Conservation (phyloP, 331 rosid species). For the Cydonia oblonga region DNA sequence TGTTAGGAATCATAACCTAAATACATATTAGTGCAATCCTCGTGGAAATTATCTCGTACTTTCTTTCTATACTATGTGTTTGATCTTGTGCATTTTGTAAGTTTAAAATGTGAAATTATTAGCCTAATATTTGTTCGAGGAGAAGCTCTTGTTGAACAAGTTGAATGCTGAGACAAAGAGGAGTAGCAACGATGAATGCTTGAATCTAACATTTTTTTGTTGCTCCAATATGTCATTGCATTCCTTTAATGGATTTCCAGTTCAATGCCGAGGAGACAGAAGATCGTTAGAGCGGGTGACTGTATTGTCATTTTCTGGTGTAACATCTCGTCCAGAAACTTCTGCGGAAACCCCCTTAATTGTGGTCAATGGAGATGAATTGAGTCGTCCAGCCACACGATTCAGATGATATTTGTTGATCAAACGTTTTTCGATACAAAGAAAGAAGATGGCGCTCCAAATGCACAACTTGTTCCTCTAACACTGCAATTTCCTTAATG, state of each 20-base stretch:
- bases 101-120: too few relatives aligned
- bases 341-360: not conserved
- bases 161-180: conserved; percentile 55
- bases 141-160: conserved; percentile 41
- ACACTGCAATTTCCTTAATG: conserved; percentile 69
- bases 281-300: conserved; percentile 18
- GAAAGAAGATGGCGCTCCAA: conserved; percentile 77
- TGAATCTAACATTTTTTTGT: conserved; percentile 42
- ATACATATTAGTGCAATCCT: too few relatives aligned
- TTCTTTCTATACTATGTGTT: too few relatives aligned
- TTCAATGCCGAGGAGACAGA: conserved; percentile 28
- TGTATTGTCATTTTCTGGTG: conserved; percentile 28
- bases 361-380: not conserved
- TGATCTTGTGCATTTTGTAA: too few relatives aligned
- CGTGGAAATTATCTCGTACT: too few relatives aligned
- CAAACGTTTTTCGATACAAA: conserved; percentile 56
- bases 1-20: too few relatives aligned
- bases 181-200: conserved; percentile 64
- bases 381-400: conserved; percentile 20
- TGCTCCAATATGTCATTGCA: conserved; percentile 28
- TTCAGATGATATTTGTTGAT: conserved; percentile 38
- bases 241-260: conserved; percentile 25
- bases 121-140: conserved; percentile 10
- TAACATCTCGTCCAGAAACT: conserved; percentile 11
- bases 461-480: conserved; percentile 65